phyloP scores from a whole-genome alignment of 352 stramenopile genomes.

The Halophytophthora polymorphica region DNA sequence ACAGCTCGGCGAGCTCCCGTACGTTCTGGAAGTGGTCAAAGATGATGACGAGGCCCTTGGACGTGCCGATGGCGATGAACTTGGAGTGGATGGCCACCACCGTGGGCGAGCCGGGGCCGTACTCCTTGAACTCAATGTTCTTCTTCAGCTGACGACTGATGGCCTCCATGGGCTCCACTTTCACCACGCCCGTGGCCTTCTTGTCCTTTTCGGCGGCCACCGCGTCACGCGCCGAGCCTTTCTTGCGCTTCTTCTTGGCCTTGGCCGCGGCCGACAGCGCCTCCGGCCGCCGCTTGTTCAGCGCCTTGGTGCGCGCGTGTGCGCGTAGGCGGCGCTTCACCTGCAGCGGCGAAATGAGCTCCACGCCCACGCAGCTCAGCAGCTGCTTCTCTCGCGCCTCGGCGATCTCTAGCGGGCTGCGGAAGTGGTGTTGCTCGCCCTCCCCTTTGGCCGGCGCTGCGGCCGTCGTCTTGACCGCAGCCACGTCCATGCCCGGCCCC shows the following conservation, averaged over 20 bases:
- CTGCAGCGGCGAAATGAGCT: constrained; percentile 78
- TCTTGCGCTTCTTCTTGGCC: constrained; percentile 42
- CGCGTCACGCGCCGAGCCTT: constrained; percentile 31
- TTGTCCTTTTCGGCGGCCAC: constrained; percentile 26
- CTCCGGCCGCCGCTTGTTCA: constrained; percentile 31
- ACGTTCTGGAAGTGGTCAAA: constrained; percentile 97
- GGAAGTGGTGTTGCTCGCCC: constrained; percentile 29
- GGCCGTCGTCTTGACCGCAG: constrained; percentile 13
- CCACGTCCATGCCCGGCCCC: constrained; percentile 68
- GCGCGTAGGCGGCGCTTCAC: constrained; percentile 75
- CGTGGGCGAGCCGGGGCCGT: constrained; percentile 89
- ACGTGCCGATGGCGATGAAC: constrained; percentile 96
- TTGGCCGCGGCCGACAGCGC: constrained; percentile 27
- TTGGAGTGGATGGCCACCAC: constrained; percentile 94
- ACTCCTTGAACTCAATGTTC: constrained; percentile 91
- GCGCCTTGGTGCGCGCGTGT: constrained; percentile 54
- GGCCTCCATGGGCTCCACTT: constrained; percentile 87
- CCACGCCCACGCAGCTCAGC: constrained; percentile 77
- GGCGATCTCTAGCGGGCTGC: constrained; percentile 70
- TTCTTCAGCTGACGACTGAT: constrained; percentile 90
- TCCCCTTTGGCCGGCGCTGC: constrained; percentile 11
- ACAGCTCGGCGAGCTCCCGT: constrained; percentile 14
- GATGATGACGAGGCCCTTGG: constrained; percentile 91
- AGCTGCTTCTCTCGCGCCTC: constrained; percentile 78
- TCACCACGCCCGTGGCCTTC: constrained; percentile 79